Evolutionary conservation across 2,329 filamentous ascomycete species (phyloP).

Genomic region (Macrophomina tecta): DNA sequence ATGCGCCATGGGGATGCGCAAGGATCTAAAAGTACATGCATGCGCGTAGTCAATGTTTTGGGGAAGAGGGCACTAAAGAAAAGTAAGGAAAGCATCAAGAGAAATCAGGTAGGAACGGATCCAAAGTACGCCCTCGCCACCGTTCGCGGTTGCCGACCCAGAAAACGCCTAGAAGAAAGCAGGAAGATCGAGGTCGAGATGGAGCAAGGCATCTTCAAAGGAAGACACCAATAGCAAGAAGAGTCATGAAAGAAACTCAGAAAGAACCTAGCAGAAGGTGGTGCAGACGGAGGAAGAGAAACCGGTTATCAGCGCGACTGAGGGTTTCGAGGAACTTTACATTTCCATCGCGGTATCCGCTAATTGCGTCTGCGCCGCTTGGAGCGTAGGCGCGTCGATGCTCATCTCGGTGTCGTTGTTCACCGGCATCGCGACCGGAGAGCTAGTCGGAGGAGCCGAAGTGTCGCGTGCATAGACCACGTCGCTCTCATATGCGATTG

Average conservation of each 20-base stretch:
- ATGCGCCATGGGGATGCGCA: constrained; percentile 20
- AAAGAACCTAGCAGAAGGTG: neutral
- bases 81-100: constrained; percentile 21
- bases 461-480: constrained; percentile 26
- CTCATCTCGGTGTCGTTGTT: constrained; percentile 27
- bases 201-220: constrained; percentile 16
- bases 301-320: neutral
- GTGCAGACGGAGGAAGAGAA: constrained; percentile 10
- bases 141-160: constrained; percentile 18
- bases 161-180: constrained; percentile 24
- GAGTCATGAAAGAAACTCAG: constrained; percentile 10
- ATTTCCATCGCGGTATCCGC: constrained; percentile 27
- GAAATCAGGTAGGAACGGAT: constrained; percentile 19
- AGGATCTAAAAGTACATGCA: constrained; percentile 28
- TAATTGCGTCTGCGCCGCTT: constrained; percentile 3
- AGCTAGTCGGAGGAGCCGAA: constrained; percentile 18
- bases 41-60: constrained; percentile 27
- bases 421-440: constrained; percentile 11
- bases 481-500: constrained; percentile 28
- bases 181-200: constrained; percentile 23
- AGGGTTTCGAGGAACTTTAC: neutral
- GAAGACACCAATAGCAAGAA: constrained; percentile 14
- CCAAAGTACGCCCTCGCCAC: constrained; percentile 22
- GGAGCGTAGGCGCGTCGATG: constrained; percentile 22
- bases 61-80: constrained; percentile 18